phyloP scores from a whole-genome alignment of 2,329 filamentous ascomycete species.

The Rhynchosporium graminicola region DNA sequence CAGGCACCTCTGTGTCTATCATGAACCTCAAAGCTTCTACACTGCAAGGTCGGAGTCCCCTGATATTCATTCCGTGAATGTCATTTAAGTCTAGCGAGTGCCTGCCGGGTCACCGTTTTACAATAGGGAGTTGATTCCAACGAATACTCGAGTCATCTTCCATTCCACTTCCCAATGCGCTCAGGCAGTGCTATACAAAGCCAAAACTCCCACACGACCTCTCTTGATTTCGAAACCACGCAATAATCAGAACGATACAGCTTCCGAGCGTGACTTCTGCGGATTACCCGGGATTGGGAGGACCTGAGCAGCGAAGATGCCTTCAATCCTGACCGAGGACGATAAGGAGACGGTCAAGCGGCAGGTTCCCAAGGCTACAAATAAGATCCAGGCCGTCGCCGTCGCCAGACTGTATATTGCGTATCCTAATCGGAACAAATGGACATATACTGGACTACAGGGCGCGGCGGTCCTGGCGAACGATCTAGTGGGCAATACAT shows the following conservation, averaged over 20 bases:
- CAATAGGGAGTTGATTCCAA: slow-evolving; percentile 3
- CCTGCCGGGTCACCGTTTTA: slow-evolving; percentile 12
- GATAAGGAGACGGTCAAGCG: slow-evolving; percentile 97
- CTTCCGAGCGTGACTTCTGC: slow-evolving; percentile 13
- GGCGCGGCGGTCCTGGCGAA: slow-evolving; percentile 90
- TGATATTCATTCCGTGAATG: slow-evolving; percentile 19
- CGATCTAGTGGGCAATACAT: slow-evolving; percentile 91
- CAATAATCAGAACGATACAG: slow-evolving; percentile 27
- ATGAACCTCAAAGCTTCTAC: slow-evolving; percentile 11
- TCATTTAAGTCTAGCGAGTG: slow-evolving; percentile 16
- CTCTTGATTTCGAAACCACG: slow-evolving; percentile 28
- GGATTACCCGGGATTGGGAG: slow-evolving; percentile 13
- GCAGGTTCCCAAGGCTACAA: slow-evolving; percentile 86
- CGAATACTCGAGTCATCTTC: slow-evolving; percentile 7
- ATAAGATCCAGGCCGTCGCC: slow-evolving; percentile 96
- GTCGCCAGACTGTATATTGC: slow-evolving; percentile 93
- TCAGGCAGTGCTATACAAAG: slow-evolving; percentile 31
- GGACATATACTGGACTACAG: slow-evolving; percentile 92
- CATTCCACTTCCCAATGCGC: slow-evolving; percentile 32
- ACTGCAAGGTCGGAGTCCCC: neutral
- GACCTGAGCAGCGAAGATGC: slow-evolving; percentile 35
- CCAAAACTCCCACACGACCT: slow-evolving; percentile 36
- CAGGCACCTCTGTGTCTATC: slow-evolving; percentile 1
- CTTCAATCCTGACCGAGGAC: slow-evolving; percentile 73
- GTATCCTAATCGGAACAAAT: slow-evolving; percentile 80